A percentile compares a stretch with the other conserved stretches of the same genome.
Conservation (phyloP, 306 rosid species). For the Cucurbita ficifolia region DNA sequence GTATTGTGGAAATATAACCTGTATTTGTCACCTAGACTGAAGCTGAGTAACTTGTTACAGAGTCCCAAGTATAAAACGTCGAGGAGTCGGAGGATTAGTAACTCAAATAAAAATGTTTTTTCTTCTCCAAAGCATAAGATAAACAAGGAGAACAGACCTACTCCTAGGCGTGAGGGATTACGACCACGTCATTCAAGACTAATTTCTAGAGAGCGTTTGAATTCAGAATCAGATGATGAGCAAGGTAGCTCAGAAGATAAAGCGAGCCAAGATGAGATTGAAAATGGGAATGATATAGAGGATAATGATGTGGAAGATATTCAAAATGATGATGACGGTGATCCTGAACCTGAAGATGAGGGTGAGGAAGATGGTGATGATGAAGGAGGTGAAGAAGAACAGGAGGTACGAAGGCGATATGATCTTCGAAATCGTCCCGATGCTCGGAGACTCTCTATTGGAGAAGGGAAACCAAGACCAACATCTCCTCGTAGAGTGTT, state of each 20-base stretch:
- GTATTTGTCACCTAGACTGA: slow-evolving; percentile 17
- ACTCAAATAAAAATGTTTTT: slow-evolving; percentile 32
- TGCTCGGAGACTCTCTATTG: slow-evolving; percentile 73
- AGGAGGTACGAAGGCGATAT: slow-evolving; percentile 79
- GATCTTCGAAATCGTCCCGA: slow-evolving; percentile 93
- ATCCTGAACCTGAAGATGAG: slow-evolving; percentile 49
- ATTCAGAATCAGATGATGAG: slow-evolving; percentile 53
- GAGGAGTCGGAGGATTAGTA: slow-evolving; percentile 35
- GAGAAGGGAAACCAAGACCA: slow-evolving; percentile 58
- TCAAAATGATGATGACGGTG: slow-evolving; percentile 56
- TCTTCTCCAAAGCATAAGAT: slow-evolving; percentile 50
- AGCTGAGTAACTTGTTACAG: slow-evolving; percentile 29
- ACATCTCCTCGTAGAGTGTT: slow-evolving; percentile 88
- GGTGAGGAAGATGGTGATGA: slow-evolving; percentile 59
- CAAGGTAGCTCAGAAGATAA: slow-evolving; percentile 61
- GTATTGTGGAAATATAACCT: neutral
- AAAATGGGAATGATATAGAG: slow-evolving; percentile 68
- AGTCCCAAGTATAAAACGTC: slow-evolving; percentile 27
- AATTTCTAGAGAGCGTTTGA: slow-evolving; percentile 25
- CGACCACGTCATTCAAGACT: slow-evolving; percentile 76
- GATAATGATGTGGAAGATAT: slow-evolving; percentile 78
- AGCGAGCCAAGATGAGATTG: slow-evolving; percentile 62
- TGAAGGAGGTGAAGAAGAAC: slow-evolving; percentile 80
- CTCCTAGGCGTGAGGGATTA: slow-evolving; percentile 89
- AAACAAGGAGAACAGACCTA: slow-evolving; percentile 16